These are phyloP conservation scores for Castanea sativa DNA, from an alignment of 306 rosid genomes.

Conservation along the genomic window DNA sequence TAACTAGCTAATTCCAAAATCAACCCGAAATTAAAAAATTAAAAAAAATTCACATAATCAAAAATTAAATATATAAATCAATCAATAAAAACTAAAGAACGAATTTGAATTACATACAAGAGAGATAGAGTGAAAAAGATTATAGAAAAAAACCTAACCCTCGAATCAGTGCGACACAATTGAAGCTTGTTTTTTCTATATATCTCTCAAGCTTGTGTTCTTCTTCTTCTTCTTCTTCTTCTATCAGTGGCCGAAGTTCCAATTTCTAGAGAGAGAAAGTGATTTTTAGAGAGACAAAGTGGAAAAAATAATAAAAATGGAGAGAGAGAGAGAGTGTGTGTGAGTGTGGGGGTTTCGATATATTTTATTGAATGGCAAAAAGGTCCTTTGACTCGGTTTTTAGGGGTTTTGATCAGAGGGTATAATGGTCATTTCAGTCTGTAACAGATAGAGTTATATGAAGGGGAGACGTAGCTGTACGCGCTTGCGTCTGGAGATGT, in stretches of 20 bases:
- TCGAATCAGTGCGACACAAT: constrained; percentile 52
- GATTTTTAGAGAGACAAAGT: not conserved
- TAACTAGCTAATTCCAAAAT: constrained; percentile 15
- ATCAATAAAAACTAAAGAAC: constrained; percentile 16
- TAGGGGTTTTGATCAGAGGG: constrained; percentile 45
- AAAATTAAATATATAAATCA: constrained; percentile 2
- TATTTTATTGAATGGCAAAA: constrained; percentile 56
- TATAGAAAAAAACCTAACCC: constrained; percentile 38
- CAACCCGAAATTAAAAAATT: not conserved
- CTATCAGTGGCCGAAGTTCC: constrained; percentile 36
- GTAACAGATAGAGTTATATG: constrained; percentile 12
- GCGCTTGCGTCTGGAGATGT: not conserved
- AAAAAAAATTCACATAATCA: constrained; percentile 4
- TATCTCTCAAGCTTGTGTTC: constrained; percentile 15
- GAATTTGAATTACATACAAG: not conserved
- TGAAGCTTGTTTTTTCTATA: constrained; percentile 12
- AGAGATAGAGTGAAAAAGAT: not conserved
- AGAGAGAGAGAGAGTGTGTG: not conserved
- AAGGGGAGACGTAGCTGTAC: not conserved
- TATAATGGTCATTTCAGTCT: constrained; percentile 25
- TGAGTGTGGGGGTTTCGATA: constrained; percentile 44
- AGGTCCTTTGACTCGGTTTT: constrained; percentile 69
- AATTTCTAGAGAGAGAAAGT: constrained; percentile 43
- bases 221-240: constrained; percentile 20
- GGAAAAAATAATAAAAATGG: constrained; percentile 15